Evolutionary conservation across 352 stramenopile species (phyloP).

Genomic region (Pseudoperonospora humuli): DNA sequence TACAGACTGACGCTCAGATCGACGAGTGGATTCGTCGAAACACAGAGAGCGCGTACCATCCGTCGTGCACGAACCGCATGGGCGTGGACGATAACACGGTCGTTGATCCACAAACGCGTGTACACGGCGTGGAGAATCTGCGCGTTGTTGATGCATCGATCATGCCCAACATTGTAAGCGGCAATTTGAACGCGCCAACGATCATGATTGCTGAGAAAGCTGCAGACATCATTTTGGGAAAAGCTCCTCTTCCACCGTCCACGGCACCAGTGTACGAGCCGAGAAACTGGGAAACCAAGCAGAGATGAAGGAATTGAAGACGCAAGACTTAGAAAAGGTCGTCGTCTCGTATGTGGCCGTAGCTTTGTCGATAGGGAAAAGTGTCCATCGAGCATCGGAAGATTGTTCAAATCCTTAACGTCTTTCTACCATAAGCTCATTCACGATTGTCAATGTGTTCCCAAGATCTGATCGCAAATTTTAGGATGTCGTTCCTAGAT

Average conservation of each 20-base stretch:
- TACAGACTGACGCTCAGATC: slow-evolving; percentile 65
- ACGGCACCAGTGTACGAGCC: slow-evolving; percentile 65
- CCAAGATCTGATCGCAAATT: too few relatives aligned
- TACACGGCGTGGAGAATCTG: slow-evolving; percentile 84
- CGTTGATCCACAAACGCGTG: slow-evolving; percentile 79
- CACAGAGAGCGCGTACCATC: slow-evolving; percentile 84
- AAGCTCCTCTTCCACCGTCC: slow-evolving; percentile 58
- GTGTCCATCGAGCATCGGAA: too few relatives aligned
- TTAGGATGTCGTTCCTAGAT: too few relatives aligned
- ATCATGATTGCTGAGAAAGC: slow-evolving; percentile 93
- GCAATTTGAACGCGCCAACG: slow-evolving; percentile 91
- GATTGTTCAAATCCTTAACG: too few relatives aligned
- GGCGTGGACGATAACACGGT: slow-evolving; percentile 76
- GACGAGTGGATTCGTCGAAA: slow-evolving; percentile 81
- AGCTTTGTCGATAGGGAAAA: too few relatives aligned
- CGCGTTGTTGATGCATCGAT: slow-evolving; percentile 90
- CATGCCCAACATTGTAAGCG: slow-evolving; percentile 92
- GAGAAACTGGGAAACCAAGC: slow-evolving; percentile 61
- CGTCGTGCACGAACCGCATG: slow-evolving; percentile 88
- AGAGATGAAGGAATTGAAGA: too few relatives aligned
- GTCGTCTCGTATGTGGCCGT: too few relatives aligned
- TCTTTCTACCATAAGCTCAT: too few relatives aligned
- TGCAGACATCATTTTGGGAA: slow-evolving; percentile 87
- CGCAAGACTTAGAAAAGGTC: too few relatives aligned
- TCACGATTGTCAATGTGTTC: too few relatives aligned